A percentile compares a stretch with the other conserved stretches of the same genome.
These are phyloP conservation scores for Tylopilus plumbeoviolaceoides DNA, from an alignment of 768 basidiomycete species.

Conservation along the genomic window DNA sequence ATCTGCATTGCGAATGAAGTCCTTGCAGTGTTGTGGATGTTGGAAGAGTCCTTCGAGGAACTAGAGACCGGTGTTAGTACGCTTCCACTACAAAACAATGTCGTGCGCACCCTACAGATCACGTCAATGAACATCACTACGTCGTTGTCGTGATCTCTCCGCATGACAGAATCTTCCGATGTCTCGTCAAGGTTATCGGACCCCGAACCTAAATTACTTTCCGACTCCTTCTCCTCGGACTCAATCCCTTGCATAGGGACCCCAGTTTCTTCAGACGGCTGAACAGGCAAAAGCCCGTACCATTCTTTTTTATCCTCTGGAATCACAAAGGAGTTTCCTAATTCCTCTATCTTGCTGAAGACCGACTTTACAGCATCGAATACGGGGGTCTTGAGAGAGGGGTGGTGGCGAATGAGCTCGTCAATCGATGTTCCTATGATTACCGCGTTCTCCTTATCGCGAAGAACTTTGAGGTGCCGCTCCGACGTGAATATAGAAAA, in stretches of 20 bases:
- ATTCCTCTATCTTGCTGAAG: slow-evolving; percentile 67
- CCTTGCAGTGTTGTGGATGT: slow-evolving; percentile 82
- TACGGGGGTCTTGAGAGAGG: slow-evolving; percentile 73
- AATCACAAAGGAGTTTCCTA: slow-evolving; percentile 58
- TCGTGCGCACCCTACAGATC: slow-evolving; percentile 62
- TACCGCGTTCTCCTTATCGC: slow-evolving; percentile 91
- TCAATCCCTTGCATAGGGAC: slow-evolving; percentile 52
- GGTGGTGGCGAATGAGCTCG: slow-evolving; percentile 95
- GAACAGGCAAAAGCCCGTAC: slow-evolving; percentile 52
- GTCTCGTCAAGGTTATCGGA: slow-evolving; percentile 15
- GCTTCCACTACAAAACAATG: not conserved
- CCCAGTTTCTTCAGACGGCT: slow-evolving; percentile 14
- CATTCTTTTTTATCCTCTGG: slow-evolving; percentile 59
- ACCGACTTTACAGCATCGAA: slow-evolving; percentile 73
- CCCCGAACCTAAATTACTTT: slow-evolving; percentile 16
- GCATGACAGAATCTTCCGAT: slow-evolving; percentile 31
- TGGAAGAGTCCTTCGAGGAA: slow-evolving; percentile 95
- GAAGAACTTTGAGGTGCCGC: slow-evolving; percentile 73
- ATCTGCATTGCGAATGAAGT: slow-evolving; percentile 75
- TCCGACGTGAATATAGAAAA: slow-evolving; percentile 86
- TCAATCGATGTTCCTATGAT: slow-evolving; percentile 88
- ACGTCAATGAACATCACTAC: slow-evolving; percentile 78
- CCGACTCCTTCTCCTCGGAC: slow-evolving; percentile 15
- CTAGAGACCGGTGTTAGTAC: slow-evolving; percentile 34
- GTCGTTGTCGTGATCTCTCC: slow-evolving; percentile 66